Evolutionary conservation across 1,139 yeast species (phyloP).

Genomic region (Geotrichum armillariae): DNA sequence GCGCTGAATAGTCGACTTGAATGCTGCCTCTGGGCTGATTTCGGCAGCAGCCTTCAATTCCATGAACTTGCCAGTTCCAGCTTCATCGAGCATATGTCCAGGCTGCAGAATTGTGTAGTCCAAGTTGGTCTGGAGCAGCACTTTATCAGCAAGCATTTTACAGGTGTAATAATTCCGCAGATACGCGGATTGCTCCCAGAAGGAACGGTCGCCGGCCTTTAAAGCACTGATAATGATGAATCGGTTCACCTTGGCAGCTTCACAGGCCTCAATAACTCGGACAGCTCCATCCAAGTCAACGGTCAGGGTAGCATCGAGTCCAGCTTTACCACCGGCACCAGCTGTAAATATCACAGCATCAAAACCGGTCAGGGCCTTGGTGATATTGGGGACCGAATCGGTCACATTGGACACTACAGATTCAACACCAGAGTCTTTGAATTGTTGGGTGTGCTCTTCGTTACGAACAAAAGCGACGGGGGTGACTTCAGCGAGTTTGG

Average conservation of each 20-base stretch:
- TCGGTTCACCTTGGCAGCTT: slow-evolving; percentile 46
- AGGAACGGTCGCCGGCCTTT: slow-evolving; percentile 51
- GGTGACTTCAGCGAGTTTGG: slow-evolving; percentile 34
- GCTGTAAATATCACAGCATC: slow-evolving; percentile 64
- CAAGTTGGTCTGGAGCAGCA: slow-evolving; percentile 43
- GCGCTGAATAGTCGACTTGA: not conserved
- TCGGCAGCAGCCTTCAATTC: slow-evolving; percentile 4
- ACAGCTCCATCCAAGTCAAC: slow-evolving; percentile 67
- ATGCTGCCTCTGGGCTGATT: not conserved
- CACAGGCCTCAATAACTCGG: slow-evolving; percentile 57
- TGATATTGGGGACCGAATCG: slow-evolving; percentile 39
- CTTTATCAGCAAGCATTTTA: slow-evolving; percentile 57
- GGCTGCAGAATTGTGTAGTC: slow-evolving; percentile 58
- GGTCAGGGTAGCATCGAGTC: slow-evolving; percentile 47
- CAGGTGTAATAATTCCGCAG: slow-evolving; percentile 50
- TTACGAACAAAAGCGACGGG: slow-evolving; percentile 56
- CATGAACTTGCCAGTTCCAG: slow-evolving; percentile 42
- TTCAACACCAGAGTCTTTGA: slow-evolving; percentile 41
- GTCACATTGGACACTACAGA: slow-evolving; percentile 45
- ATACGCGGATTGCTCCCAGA: slow-evolving; percentile 39
- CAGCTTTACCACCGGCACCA: slow-evolving; percentile 59
- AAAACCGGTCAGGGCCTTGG: slow-evolving; percentile 46
- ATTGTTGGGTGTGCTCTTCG: slow-evolving; percentile 46
- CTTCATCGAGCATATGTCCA: slow-evolving; percentile 44
- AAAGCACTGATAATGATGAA: slow-evolving; percentile 58